Base-by-base conservation (phyloP, 495 filamentous ascomycete species). In the Aspergillus saccharolyticus region DNA sequence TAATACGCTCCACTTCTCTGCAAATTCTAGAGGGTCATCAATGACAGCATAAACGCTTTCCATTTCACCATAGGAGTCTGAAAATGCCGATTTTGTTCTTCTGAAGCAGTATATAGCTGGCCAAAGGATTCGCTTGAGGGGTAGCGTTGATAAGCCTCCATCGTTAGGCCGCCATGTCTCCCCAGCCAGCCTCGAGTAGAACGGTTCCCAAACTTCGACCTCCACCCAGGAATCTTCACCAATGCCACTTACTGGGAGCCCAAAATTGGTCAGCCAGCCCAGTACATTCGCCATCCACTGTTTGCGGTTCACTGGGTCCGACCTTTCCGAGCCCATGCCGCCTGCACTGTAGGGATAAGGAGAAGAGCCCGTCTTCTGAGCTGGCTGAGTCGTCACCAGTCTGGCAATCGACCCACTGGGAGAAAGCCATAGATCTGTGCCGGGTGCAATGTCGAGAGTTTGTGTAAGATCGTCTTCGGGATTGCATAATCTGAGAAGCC, bases 1-100 rank as follows among this genome's bases (percentile, higher is more conserved):
- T 66, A 60, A 73, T 53, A 61, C 56, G 47, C 80, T 81, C 91
- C 91, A 96, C 20, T 75, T 69, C 69, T 89, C 83, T 2, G 87
- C 88, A 60, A 82, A 80, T 12, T 78, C 73, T 24, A 96, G 63
- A 19, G 88, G 86, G 65, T 93, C 86, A 56, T 65, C 61, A 12
- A 53, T 24, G 50, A 61, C 52, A 19, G 63, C 30, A 19, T 16
- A 54, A 17, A 25, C n/a, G 19, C 54, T 46, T 39, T 56, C 44
- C 19, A 50, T 25, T 22, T 33, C 33, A 20, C 60, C 54, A 39
- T 25, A 59, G n/a, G 59, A 58, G 25, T 63, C 56, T 17, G 56
- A 49, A 20, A 55, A 49, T n/a, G 61, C 51, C 43, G 66, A 59
- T 44, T 62, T 69, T 47, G 65, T 60, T 53, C 76, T 72, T 48